Conservation (phyloP, 495 filamentous ascomycete species). For the Xylaria telfairii region DNA sequence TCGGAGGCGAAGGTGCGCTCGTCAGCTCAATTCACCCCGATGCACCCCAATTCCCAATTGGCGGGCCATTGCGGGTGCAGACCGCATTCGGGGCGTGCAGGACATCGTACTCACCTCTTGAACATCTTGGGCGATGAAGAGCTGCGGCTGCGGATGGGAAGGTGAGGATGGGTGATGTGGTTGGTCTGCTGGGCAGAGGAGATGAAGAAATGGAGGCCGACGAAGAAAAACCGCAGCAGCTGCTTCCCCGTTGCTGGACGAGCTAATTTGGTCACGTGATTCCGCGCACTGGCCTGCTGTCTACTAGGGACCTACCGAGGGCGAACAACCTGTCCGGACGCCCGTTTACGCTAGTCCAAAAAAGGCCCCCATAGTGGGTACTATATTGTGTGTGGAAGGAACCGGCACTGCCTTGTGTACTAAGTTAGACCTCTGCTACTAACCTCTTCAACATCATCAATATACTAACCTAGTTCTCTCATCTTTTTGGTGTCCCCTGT, state of each 20-base stretch:
- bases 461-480: too few relatives aligned
- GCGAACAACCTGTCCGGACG: slow-evolving; percentile 9
- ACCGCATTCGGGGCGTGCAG: slow-evolving; percentile 17
- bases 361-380: too few relatives aligned
- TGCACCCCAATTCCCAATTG: slow-evolving; percentile 33
- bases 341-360: neutral
- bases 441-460: too few relatives aligned
- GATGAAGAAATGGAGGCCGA: slow-evolving; percentile 38
- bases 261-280: slow-evolving; percentile 28
- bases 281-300: neutral
- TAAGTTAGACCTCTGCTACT: too few relatives aligned
- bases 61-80: slow-evolving; percentile 6
- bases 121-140: slow-evolving; percentile 76
- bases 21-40: slow-evolving; percentile 51
- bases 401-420: too few relatives aligned
- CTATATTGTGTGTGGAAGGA: too few relatives aligned
- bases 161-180: slow-evolving; percentile 49
- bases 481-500: too few relatives aligned
- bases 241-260: slow-evolving; percentile 20
- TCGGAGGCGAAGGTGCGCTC: slow-evolving; percentile 38
- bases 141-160: slow-evolving; percentile 52
- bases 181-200: slow-evolving; percentile 37
- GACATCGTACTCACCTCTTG: slow-evolving; percentile 73
- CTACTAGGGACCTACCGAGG: neutral
- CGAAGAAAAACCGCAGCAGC: slow-evolving; percentile 39